Conservation (phyloP, 768 basidiomycete species). For the Russula compacta region DNA sequence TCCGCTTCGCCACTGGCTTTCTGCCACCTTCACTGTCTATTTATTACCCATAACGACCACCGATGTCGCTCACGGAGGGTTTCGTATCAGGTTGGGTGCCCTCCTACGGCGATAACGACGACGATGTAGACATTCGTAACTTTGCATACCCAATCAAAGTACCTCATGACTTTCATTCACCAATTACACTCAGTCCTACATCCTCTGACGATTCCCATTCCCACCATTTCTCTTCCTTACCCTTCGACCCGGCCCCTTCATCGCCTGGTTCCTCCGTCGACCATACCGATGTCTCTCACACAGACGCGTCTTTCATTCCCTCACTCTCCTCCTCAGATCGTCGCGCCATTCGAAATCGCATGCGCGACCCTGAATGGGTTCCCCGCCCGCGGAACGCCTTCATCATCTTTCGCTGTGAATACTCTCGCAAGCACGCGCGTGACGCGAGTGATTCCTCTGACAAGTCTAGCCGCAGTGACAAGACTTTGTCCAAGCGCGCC, state of each 20-base stretch:
- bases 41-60: conserved; percentile 14
- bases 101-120: conserved; percentile 13
- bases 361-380: conserved; percentile 47
- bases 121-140: conserved; percentile 14
- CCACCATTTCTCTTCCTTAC: background rate
- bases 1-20: background rate
- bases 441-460: conserved; percentile 28
- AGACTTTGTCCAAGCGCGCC: conserved; percentile 67
- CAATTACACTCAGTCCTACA: conserved; percentile 8
- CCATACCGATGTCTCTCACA: background rate
- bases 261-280: conserved; percentile 10
- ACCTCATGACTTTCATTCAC: background rate
- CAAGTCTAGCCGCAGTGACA: conserved; percentile 26
- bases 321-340: conserved; percentile 31
- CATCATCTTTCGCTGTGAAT: conserved; percentile 66
- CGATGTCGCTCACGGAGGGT: conserved; percentile 17
- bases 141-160: conserved; percentile 4
- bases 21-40: background rate
- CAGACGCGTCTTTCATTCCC: conserved; percentile 3
- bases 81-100: conserved; percentile 19
- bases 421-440: conserved; percentile 38
- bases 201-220: conserved; percentile 12
- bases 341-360: conserved; percentile 32
- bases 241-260: conserved; percentile 5
- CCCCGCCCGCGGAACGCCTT: conserved; percentile 64